phyloP scores from a whole-genome alignment of 1,284 basidiomycete genomes.

The Exobasidium cylindrosporum region DNA sequence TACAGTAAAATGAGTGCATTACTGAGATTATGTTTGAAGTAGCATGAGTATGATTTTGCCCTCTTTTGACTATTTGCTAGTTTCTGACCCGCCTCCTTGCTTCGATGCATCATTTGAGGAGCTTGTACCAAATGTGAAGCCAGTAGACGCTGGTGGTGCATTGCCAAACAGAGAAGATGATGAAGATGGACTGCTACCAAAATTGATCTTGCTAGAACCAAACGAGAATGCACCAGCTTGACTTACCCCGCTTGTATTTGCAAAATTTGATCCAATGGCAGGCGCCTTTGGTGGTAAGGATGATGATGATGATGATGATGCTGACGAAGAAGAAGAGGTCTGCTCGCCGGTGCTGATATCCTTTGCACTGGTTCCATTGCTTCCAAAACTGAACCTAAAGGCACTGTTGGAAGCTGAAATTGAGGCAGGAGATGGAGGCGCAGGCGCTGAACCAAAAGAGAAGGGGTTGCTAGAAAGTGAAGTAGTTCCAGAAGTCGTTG shows the following conservation, averaged over 20 bases:
- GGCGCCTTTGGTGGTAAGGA: slow-evolving; percentile 16
- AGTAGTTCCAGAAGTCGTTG: background rate
- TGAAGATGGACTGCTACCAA: slow-evolving; percentile 15
- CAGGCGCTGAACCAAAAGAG: background rate
- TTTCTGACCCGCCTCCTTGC: background rate
- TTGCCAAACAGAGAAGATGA: slow-evolving; percentile 8
- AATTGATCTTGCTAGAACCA: slow-evolving; percentile 27
- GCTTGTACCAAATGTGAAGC: background rate
- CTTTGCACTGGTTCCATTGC: background rate
- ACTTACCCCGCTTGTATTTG: slow-evolving; percentile 20
- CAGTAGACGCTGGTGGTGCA: slow-evolving; percentile 10
- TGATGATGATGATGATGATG: background rate
- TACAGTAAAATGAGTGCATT: too few species aligned
- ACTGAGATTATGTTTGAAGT: too few species aligned
- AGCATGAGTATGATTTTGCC: too few species aligned
- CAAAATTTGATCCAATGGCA: slow-evolving; percentile 21
- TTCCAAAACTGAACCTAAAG: background rate
- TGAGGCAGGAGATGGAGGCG: background rate
- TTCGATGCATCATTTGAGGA: background rate
- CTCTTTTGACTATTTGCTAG: too few species aligned
- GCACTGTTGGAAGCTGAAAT: background rate
- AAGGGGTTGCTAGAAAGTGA: background rate
- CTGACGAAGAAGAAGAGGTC: background rate
- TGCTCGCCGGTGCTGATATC: background rate
- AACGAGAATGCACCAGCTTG: slow-evolving; percentile 24